Evolutionary conservation across 352 stramenopile species (phyloP), one percentile per base, ranked within the genome.

Genomic region (Phytophthora sansomeana): DNA sequence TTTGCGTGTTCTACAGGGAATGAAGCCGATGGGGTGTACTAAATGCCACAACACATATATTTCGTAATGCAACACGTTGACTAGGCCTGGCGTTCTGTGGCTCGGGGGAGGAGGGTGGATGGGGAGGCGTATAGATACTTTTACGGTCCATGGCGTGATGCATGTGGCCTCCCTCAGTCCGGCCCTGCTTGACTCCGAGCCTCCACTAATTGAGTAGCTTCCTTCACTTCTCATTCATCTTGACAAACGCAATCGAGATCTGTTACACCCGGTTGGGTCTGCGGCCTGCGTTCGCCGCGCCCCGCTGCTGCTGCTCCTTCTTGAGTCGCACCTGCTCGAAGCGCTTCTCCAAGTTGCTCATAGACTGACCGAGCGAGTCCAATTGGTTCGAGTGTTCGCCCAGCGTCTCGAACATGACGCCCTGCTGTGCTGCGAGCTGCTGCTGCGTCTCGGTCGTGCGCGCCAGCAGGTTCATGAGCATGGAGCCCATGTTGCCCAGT

Each of bases 391-490:
- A 91, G 78, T 95, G 87, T 35, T 89, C 78, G n/a, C 87, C 86
- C 32, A 95, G 56, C 42, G 87, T 95, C 75, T 95, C 87, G 43
- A 95, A 95, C 87, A 95, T 95, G 16, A 95, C 87, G 21, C 87
- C 87, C 51, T 95, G 87, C 47, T 95, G 87, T 17, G 87, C 87
- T 5, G 87, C 87, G 29, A 95, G 79, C 64, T 95, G 87, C 71
- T 95, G 87, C 72, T 95, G 87, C 43, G 87, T 95, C 78, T 95
- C 87, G 1, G 87, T 95, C 17, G 87, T 95, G 24, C 87, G 67
- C 16, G 87, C 87, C 26, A 95, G 77, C 59, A 95, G 55, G 69
- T 95, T 95, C 87, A 95, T 95, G 50, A 95, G 81, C 87, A 95
- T 95, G 6, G 84, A 90, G 42, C 87, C 87, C 87, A 95, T 95